Conservation (phyloP, 1,284 basidiomycete species). For the Mycosarcoma maydis region DNA sequence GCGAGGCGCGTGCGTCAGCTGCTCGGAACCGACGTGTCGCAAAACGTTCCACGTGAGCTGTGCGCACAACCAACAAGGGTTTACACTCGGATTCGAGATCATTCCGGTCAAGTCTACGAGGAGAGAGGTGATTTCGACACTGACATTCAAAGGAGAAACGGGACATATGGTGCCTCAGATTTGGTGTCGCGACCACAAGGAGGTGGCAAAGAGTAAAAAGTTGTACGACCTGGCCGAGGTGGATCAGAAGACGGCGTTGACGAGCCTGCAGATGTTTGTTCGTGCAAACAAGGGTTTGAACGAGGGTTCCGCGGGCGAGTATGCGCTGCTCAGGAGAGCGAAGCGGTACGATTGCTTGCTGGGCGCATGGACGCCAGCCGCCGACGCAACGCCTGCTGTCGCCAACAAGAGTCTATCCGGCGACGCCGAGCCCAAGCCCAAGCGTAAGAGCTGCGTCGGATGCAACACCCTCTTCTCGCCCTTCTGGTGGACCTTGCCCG, state of each 20-base stretch:
- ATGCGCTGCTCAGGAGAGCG: slow-evolving; percentile 56
- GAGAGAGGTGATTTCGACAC: slow-evolving; percentile 70
- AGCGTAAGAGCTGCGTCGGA: slow-evolving; percentile 8
- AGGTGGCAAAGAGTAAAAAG: slow-evolving; percentile 71
- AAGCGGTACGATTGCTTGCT: slow-evolving; percentile 47
- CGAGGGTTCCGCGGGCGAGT: slow-evolving; percentile 3
- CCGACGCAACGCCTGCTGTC: background rate
- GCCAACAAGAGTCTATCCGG: slow-evolving; percentile 2
- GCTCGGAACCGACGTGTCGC: slow-evolving; percentile 76
- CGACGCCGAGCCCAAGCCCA: background rate
- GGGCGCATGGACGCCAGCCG: background rate
- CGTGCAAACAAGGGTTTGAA: slow-evolving; percentile 75
- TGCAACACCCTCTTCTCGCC: slow-evolving; percentile 44
- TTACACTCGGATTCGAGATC: slow-evolving; percentile 89
- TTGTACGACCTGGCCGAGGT: slow-evolving; percentile 84
- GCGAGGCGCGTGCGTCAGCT: slow-evolving; percentile 81
- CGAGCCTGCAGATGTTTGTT: slow-evolving; percentile 84
- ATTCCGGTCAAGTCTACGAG: slow-evolving; percentile 73
- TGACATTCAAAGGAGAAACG: slow-evolving; percentile 84
- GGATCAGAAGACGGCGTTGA: slow-evolving; percentile 80
- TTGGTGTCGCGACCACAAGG: slow-evolving; percentile 83
- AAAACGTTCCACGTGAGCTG: slow-evolving; percentile 87
- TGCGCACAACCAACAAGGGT: slow-evolving; percentile 79
- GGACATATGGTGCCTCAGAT: slow-evolving; percentile 84
- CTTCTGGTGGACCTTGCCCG: slow-evolving; percentile 37